These are phyloP conservation scores for Suillus lakei DNA, from an alignment of 768 basidiomycete genomes.

Conservation along the genomic window DNA sequence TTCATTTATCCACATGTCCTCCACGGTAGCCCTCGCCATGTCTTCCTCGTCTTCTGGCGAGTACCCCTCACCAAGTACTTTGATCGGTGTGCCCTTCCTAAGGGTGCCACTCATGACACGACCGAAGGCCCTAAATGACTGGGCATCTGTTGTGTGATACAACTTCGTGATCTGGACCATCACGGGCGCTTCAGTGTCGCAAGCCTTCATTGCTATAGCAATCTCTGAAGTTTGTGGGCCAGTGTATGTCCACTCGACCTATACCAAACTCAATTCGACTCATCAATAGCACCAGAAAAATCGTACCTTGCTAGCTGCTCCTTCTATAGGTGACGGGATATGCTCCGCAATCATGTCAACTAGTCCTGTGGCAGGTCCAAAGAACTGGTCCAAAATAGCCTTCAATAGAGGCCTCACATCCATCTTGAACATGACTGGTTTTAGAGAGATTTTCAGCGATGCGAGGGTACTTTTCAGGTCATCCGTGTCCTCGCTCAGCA, in stretches of 20 bases:
- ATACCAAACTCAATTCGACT: slow-evolving; percentile 8
- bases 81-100: slow-evolving; percentile 80
- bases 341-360: slow-evolving; percentile 92
- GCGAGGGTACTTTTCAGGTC: slow-evolving; percentile 78
- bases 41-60: slow-evolving; percentile 99
- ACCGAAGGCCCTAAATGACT: slow-evolving; percentile 95
- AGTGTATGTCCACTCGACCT: slow-evolving; percentile 86
- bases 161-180: slow-evolving; percentile 95
- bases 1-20: slow-evolving; percentile 90
- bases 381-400: slow-evolving; percentile 94
- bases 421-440: slow-evolving; percentile 97
- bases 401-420: slow-evolving; percentile 95
- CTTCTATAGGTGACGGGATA: slow-evolving; percentile 80
- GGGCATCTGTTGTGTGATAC: slow-evolving; percentile 96
- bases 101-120: slow-evolving; percentile 93
- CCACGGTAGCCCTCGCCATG: slow-evolving; percentile 84
- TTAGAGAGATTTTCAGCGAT: slow-evolving; percentile 81
- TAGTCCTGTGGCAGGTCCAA: slow-evolving; percentile 86
- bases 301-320: slow-evolving; percentile 61
- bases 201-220: slow-evolving; percentile 79
- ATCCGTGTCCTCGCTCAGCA: slow-evolving; percentile 94
- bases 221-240: slow-evolving; percentile 86
- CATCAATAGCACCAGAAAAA: slow-evolving; percentile 4
- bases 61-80: slow-evolving; percentile 98
- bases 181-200: slow-evolving; percentile 83